phyloP scores from a whole-genome alignment of 129 eudicot genomes.

The Logfia minima region DNA sequence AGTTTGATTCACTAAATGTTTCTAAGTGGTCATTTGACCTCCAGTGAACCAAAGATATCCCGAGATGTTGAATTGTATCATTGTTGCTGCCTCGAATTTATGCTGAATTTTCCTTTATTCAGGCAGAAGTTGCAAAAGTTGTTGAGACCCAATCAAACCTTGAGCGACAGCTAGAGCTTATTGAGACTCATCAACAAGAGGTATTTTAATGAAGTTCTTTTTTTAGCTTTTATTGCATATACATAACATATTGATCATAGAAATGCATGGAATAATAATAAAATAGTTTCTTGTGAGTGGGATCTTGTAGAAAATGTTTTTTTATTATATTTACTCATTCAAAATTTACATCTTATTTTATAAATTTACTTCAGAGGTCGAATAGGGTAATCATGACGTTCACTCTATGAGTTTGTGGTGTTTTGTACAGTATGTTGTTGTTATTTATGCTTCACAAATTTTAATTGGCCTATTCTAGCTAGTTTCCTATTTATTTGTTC shows the following conservation, averaged over 20 bases:
- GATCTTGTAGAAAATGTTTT: neutral
- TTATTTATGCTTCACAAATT: neutral
- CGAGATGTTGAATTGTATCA: neutral
- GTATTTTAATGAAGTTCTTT: conserved; percentile 32
- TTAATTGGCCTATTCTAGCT: neutral
- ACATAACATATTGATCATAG: neutral
- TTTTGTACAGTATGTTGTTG: neutral
- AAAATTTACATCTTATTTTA: neutral
- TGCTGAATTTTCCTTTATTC: conserved; percentile 22
- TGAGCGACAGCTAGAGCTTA: conserved; percentile 92
- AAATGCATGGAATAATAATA: conserved; percentile 3
- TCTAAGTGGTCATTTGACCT: conserved; percentile 18
- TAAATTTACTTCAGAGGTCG: neutral
- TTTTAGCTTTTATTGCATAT: neutral
- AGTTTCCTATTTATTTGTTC: neutral
- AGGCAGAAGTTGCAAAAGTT: conserved; percentile 95
- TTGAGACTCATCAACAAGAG: conserved; percentile 98
- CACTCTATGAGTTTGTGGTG: neutral
- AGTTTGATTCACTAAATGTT: neutral
- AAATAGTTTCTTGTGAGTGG: neutral
- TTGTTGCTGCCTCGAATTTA: conserved; percentile 19
- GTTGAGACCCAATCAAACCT: conserved; percentile 84
- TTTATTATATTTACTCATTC: neutral
- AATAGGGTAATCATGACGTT: neutral
- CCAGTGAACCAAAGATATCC: conserved; percentile 3